These are phyloP conservation scores for Hypoxylon sp. DNA, from an alignment of 2,329 filamentous ascomycete genomes.

Conservation along the genomic window DNA sequence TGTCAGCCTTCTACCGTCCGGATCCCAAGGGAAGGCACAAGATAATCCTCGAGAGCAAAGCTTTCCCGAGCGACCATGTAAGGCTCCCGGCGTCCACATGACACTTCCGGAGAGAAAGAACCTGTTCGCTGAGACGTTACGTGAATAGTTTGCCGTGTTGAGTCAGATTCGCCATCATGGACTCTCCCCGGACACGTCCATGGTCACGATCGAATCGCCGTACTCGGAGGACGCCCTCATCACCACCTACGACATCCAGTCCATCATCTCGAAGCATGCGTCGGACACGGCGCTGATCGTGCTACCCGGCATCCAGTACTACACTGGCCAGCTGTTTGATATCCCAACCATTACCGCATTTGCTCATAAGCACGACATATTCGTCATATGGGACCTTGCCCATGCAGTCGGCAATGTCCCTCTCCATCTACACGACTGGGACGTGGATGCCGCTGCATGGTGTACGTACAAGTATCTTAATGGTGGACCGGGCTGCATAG, in stretches of 20 bases:
- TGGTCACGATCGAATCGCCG: slow-evolving; percentile 74
- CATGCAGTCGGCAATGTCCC: slow-evolving; percentile 83
- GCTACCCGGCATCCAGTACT: slow-evolving; percentile 83
- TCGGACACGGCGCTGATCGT: slow-evolving; percentile 75
- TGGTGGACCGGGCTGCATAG: slow-evolving; percentile 79
- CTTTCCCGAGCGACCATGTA: slow-evolving; percentile 85
- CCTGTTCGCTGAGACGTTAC: slow-evolving; percentile 40
- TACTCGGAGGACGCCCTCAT: slow-evolving; percentile 64
- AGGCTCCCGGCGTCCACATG: slow-evolving; percentile 44
- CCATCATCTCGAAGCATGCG: slow-evolving; percentile 74
- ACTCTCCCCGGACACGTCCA: slow-evolving; percentile 71
- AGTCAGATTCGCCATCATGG: slow-evolving; percentile 79
- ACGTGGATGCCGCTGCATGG: slow-evolving; percentile 83
- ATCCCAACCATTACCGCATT: slow-evolving; percentile 78
- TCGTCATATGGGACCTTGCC: slow-evolving; percentile 83
- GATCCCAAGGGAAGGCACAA: slow-evolving; percentile 70
- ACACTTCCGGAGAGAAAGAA: slow-evolving; percentile 16
- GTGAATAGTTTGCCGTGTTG: slow-evolving; percentile 78
- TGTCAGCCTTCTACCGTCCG: slow-evolving; percentile 83
- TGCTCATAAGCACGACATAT: slow-evolving; percentile 73
- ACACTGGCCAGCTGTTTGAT: slow-evolving; percentile 82
- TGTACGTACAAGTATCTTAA: slow-evolving; percentile 89
- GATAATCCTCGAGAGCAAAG: slow-evolving; percentile 83
- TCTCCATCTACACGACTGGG: slow-evolving; percentile 78
- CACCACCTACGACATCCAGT: slow-evolving; percentile 74